Conservation (phyloP, 495 filamentous ascomycete genomes). For the Penicillium alfredii region DNA sequence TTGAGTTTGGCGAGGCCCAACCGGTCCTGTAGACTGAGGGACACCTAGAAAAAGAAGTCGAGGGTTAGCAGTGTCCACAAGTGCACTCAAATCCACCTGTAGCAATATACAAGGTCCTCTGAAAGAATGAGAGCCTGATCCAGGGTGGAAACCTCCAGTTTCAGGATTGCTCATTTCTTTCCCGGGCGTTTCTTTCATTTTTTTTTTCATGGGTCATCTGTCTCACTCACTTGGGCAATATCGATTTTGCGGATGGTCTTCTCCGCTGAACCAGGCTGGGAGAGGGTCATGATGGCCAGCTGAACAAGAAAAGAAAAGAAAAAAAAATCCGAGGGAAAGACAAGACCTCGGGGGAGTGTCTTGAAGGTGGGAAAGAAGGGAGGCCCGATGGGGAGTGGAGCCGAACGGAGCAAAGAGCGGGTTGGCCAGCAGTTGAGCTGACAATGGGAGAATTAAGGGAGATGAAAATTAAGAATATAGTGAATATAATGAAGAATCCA, state of each 20-base stretch:
- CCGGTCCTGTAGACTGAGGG: constrained; percentile 81
- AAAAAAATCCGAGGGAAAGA: constrained; percentile 11
- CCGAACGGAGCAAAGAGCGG: too few species aligned
- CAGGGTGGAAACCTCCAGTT: too few species aligned
- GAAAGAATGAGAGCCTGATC: too few species aligned
- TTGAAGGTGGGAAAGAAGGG: constrained; percentile 20
- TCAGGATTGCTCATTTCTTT: too few species aligned
- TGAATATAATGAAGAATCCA: too few species aligned
- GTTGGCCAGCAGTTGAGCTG: too few species aligned
- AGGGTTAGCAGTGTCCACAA: constrained; percentile 8
- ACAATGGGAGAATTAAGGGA: constrained; percentile 4
- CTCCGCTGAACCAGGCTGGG: constrained; percentile 32
- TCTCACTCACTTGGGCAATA: constrained; percentile 69
- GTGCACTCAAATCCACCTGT: too few species aligned
- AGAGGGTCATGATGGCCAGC: constrained; percentile 29
- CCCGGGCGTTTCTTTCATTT: too few species aligned
- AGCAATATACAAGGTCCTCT: background rate
- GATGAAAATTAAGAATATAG: too few species aligned
- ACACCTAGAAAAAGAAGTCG: constrained; percentile 58
- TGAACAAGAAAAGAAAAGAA: constrained; percentile 7
- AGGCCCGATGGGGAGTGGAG: constrained; percentile 25
- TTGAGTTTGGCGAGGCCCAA: constrained; percentile 95
- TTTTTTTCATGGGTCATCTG: too few species aligned
- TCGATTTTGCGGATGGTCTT: constrained; percentile 44
- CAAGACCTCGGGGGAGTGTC: constrained; percentile 1